phyloP scores from a whole-genome alignment of 2,329 filamentous ascomycete species.

The Onygena corvina region DNA sequence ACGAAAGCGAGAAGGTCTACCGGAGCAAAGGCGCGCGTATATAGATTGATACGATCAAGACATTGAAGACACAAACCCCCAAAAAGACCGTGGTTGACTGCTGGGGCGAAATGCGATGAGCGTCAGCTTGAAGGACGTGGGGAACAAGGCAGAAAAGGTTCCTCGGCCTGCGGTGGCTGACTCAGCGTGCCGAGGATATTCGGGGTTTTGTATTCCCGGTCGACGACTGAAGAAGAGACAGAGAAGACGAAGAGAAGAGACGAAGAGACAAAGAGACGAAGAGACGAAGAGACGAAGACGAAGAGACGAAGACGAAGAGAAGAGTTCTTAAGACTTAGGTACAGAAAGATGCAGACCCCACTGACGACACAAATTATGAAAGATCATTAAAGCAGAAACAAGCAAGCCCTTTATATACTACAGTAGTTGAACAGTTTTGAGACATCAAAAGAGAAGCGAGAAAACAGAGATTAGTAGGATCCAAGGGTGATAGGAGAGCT shows the following conservation, averaged over 20 bases:
- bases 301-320: neutral
- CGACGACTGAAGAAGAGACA: neutral
- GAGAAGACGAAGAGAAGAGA: neutral
- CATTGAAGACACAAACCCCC: neutral
- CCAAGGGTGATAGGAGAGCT: neutral
- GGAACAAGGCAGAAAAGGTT: neutral
- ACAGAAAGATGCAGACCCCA: neutral
- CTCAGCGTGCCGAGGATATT: constrained; percentile 4
- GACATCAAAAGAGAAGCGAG: neutral
- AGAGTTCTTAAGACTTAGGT: neutral
- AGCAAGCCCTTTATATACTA: constrained; percentile 5
- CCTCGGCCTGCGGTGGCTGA: constrained; percentile 1
- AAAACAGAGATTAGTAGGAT: neutral
- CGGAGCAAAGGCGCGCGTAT: neutral
- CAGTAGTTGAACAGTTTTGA: constrained; percentile 1
- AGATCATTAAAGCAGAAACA: neutral
- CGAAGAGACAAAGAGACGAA: no score
- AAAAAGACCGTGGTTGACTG: neutral
- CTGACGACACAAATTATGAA: neutral
- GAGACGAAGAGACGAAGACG: neutral
- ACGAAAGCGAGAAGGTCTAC: no score
- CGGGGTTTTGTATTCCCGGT: no score
- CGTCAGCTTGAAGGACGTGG: neutral
- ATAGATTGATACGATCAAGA: neutral
- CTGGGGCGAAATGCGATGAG: neutral